phyloP scores from a whole-genome alignment of 306 rosid species.

The Lathyrus tuberosus region DNA sequence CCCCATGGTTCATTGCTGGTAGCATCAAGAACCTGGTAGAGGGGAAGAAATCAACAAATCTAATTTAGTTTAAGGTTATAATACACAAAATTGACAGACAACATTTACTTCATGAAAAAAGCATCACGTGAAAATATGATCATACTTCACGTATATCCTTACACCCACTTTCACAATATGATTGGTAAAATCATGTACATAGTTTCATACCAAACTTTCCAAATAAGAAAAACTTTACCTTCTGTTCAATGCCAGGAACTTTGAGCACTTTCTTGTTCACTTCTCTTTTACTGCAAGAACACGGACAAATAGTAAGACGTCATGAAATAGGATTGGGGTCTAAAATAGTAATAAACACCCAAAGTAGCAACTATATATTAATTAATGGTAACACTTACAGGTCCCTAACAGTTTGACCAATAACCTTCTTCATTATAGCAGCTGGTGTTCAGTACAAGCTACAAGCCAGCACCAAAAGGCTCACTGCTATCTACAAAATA shows the following conservation, averaged over 20 bases:
- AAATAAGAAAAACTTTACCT: conserved; percentile 55
- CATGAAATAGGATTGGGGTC: conserved; percentile 9
- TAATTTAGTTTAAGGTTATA: conserved; percentile 18
- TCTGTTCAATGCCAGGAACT: conserved; percentile 98
- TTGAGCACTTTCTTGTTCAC: conserved; percentile 96
- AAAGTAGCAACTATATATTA: conserved; percentile 18
- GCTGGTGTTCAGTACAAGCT: conserved; percentile 42
- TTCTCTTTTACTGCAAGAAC: conserved; percentile 81
- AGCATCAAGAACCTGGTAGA: conserved; percentile 86
- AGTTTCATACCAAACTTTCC: conserved; percentile 16
- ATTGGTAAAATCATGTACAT: conserved; percentile 19
- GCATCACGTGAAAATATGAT: neutral
- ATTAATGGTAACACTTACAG: conserved; percentile 61
- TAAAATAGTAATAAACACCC: conserved; percentile 32
- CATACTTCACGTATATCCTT: conserved; percentile 13
- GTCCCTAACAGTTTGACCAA: conserved; percentile 97
- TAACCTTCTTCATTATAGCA: conserved; percentile 84
- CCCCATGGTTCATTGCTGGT: conserved; percentile 99
- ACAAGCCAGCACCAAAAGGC: conserved; percentile 42
- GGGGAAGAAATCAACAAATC: conserved; percentile 3
- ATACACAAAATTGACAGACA: neutral
- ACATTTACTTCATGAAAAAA: conserved; percentile 16
- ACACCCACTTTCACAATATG: conserved; percentile 7
- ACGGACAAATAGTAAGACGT: conserved; percentile 32
- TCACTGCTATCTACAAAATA: conserved; percentile 41